These are phyloP conservation scores for Taxillus chinensis DNA, from an alignment of 164 flowering plant species.

Conservation along the genomic window DNA sequence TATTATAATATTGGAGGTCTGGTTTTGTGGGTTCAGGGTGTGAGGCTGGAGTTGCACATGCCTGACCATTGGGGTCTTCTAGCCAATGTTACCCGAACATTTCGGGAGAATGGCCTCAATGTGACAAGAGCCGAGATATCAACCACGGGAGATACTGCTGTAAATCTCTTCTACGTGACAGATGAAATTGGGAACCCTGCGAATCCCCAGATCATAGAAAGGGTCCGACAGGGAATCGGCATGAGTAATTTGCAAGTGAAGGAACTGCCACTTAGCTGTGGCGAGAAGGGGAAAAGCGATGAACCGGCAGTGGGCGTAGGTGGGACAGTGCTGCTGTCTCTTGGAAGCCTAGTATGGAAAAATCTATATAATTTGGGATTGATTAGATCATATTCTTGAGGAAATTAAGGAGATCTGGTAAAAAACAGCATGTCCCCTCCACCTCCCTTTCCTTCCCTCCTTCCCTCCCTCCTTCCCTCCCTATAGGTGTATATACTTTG, in stretches of 20 bases:
- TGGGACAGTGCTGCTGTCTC: slow-evolving; percentile 60
- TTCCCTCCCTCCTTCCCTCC: background rate
- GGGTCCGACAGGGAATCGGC: slow-evolving; percentile 59
- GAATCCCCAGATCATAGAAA: slow-evolving; percentile 52
- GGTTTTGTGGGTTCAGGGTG: slow-evolving; percentile 35
- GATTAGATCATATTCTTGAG: slow-evolving; percentile 67
- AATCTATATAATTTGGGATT: slow-evolving; percentile 79
- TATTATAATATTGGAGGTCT: too few relatives aligned
- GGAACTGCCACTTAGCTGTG: slow-evolving; percentile 39
- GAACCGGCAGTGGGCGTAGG: slow-evolving; percentile 38
- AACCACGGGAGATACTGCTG: slow-evolving; percentile 42
- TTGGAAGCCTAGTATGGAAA: slow-evolving; percentile 78
- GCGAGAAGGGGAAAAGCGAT: slow-evolving; percentile 24
- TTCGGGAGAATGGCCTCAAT: slow-evolving; percentile 82
- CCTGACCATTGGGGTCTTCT: slow-evolving; percentile 54
- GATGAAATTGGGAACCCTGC: slow-evolving; percentile 54
- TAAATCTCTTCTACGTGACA: slow-evolving; percentile 61
- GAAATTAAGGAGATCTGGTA: background rate
- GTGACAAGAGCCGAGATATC: slow-evolving; percentile 87
- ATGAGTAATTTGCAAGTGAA: slow-evolving; percentile 50
- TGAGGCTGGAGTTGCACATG: slow-evolving; percentile 48
- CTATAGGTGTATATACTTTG: slow-evolving; percentile 26
- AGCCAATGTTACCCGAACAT: slow-evolving; percentile 81
- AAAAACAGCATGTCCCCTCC: slow-evolving; percentile 1
- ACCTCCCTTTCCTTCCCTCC: too few relatives aligned